These are phyloP conservation scores for Fusarium scirpi DNA, from an alignment of 2,329 filamentous ascomycete species.

Conservation along the genomic window DNA sequence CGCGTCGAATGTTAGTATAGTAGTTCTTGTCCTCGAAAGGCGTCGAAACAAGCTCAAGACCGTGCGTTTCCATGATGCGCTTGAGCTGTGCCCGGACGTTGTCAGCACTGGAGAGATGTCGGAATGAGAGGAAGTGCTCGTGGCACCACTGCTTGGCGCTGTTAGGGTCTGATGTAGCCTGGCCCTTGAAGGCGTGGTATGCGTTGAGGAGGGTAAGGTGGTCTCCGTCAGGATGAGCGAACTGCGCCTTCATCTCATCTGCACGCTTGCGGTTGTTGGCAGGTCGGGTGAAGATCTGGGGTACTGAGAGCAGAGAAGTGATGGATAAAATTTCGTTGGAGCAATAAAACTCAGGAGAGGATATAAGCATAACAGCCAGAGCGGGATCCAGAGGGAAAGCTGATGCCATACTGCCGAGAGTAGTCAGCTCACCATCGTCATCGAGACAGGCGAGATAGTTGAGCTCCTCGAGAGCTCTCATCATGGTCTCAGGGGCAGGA, in stretches of 20 bases:
- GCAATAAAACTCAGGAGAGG: constrained; percentile 97
- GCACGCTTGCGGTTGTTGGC: constrained; percentile 87
- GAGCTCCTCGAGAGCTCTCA: constrained; percentile 96
- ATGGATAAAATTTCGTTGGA: constrained; percentile 98
- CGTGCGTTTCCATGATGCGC: constrained; percentile 95
- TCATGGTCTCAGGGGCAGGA: constrained; percentile 96
- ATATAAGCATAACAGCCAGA: constrained; percentile 97
- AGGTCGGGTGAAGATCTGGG: constrained; percentile 92
- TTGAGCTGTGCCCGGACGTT: constrained; percentile 92
- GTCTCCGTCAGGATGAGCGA: constrained; percentile 92
- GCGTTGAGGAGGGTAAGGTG: constrained; percentile 97
- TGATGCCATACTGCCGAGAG: constrained; percentile 86
- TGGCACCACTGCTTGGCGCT: constrained; percentile 94
- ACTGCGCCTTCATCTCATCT: constrained; percentile 96
- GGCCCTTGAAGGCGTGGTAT: constrained; percentile 95
- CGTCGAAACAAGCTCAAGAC: constrained; percentile 87
- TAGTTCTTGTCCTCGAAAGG: constrained; percentile 96
- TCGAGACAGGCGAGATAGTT: constrained; percentile 98
- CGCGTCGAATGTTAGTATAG: constrained; percentile 95
- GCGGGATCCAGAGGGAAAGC: constrained; percentile 96
- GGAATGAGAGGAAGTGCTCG: constrained; percentile 92
- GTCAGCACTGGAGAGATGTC: constrained; percentile 91
- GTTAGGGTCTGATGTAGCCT: constrained; percentile 65
- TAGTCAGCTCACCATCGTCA: constrained; percentile 93
- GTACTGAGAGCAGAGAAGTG: constrained; percentile 92